Base-by-base conservation (phyloP, 164 flowering plant species). In the Taxillus chinensis region DNA sequence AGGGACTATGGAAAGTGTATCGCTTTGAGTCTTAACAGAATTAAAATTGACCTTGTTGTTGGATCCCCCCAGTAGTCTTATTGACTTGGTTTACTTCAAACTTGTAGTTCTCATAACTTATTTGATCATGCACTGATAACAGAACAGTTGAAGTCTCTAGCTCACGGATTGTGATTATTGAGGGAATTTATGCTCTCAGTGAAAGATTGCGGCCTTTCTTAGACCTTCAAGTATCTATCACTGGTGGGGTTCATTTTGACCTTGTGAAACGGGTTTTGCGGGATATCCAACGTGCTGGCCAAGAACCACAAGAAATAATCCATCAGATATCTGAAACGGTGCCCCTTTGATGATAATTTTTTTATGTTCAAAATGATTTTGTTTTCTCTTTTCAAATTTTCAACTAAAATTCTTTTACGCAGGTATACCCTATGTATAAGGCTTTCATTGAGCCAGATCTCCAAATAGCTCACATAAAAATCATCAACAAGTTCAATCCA, bases 281-380 rank as follows among this genome's bases (percentile, higher is more conserved):
- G 62, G 99, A 91, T 68, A 91, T 95, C 70, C 97, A 95, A 62
- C 92, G 99, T 62, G 99, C 95, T 66, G 95, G 85, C 15, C 97
- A 90, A 70, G 92, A 84, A 76, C 99, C 99, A 38, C 90, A 89
- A 71, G 96, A 95, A 80, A 95, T 95, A 41, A 95, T 95, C 55
- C 93, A 91, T 52, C 99, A 95, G 68, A 95, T 95, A 63, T 95
- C 99, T 66, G 99, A 95, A 85, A 95, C 99, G 79, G 99, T 95
- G n/a, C 60, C 71, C 74, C 69, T 48, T 48, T 54, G 69, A 61
- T 72, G 70, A 52, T 43, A 75, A 68, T 46, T 52, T 59, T 60
- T 53, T 51, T 57, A 53, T 41, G 50, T 52, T 65, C 57, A 11
- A 0, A 48, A 11, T 7, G 9, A 60, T 41, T 49, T 8, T 6